phyloP scores from a whole-genome alignment of 345 rosid species.

The Carallia brachiata region DNA sequence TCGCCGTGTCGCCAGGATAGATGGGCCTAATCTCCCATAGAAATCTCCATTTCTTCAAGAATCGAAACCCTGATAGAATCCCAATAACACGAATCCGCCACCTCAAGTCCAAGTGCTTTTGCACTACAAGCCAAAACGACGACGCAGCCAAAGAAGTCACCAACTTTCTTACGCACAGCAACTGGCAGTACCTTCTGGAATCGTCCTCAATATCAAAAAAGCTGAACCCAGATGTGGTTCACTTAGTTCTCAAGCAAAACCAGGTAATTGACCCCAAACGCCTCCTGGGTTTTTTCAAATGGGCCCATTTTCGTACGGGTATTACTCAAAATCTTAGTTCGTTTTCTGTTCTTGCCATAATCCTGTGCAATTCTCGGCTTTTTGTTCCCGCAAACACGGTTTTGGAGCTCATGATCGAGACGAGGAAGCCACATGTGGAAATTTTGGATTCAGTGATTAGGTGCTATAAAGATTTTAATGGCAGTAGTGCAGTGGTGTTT shows the following conservation, averaged over 20 bases:
- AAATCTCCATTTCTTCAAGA: constrained; percentile 10
- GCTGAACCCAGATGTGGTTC: constrained; percentile 61
- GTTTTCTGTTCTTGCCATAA: constrained; percentile 50
- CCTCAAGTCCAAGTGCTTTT: constrained; percentile 21
- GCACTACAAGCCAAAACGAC: background rate
- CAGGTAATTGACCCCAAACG: constrained; percentile 46
- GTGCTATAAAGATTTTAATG: constrained; percentile 35
- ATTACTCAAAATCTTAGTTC: constrained; percentile 45
- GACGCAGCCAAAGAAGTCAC: constrained; percentile 40
- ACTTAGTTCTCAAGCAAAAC: constrained; percentile 48
- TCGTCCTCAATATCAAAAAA: constrained; percentile 35
- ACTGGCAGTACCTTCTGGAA: constrained; percentile 49
- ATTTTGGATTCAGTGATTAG: constrained; percentile 49
- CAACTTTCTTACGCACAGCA: constrained; percentile 36
- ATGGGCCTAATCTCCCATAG: constrained; percentile 9
- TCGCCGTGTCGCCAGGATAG: background rate
- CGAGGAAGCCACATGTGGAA: constrained; percentile 35
- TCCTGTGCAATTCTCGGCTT: constrained; percentile 46
- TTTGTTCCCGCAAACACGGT: constrained; percentile 41
- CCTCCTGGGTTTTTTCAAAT: constrained; percentile 61
- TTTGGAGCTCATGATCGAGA: constrained; percentile 43
- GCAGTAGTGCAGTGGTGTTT: constrained; percentile 29
- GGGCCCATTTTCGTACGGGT: constrained; percentile 42
- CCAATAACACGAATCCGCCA: constrained; percentile 1
- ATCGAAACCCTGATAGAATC: background rate